These are phyloP conservation scores for Paraphaeosphaeria minitans DNA, from an alignment of 2,329 filamentous ascomycete genomes.

Conservation along the genomic window DNA sequence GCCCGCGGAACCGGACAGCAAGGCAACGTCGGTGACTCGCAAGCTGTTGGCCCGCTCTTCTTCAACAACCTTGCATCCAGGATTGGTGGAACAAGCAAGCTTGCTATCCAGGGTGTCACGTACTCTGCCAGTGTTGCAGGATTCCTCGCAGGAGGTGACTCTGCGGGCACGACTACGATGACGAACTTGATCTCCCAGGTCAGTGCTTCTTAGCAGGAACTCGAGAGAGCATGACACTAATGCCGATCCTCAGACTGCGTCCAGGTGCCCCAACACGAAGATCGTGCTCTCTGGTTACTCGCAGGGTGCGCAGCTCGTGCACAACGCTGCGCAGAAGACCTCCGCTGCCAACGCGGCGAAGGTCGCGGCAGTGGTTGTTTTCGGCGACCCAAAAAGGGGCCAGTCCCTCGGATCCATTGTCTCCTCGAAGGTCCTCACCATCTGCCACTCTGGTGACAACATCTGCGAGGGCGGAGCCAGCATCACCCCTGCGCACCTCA, in stretches of 20 bases:
- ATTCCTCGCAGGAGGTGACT: conserved; percentile 52
- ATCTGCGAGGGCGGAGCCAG: conserved; percentile 39
- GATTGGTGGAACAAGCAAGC: conserved; percentile 45
- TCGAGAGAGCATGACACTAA: not conserved
- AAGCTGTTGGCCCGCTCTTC: conserved; percentile 52
- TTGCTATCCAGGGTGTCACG: conserved; percentile 59
- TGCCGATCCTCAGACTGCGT: conserved; percentile 17
- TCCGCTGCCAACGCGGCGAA: conserved; percentile 26
- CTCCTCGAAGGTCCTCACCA: conserved; percentile 37
- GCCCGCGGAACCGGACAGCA: conserved; percentile 59
- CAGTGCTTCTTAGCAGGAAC: not conserved
- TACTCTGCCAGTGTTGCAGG: conserved; percentile 52
- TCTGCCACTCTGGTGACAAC: conserved; percentile 45
- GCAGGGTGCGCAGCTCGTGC: conserved; percentile 51
- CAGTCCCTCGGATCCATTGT: conserved; percentile 37
- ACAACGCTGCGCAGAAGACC: conserved; percentile 49
- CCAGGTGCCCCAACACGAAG: conserved; percentile 35
- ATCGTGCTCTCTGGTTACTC: conserved; percentile 40
- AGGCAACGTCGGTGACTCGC: conserved; percentile 55
- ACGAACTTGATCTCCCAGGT: conserved; percentile 27
- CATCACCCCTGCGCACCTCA: conserved; percentile 29
- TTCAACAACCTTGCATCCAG: conserved; percentile 49
- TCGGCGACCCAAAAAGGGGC: conserved; percentile 44
- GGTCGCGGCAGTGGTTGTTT: conserved; percentile 40
- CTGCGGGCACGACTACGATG: conserved; percentile 49